These are phyloP conservation scores for Entelexis paramagnoliae DNA, from an alignment of 1,139 yeast species.

Conservation along the genomic window DNA sequence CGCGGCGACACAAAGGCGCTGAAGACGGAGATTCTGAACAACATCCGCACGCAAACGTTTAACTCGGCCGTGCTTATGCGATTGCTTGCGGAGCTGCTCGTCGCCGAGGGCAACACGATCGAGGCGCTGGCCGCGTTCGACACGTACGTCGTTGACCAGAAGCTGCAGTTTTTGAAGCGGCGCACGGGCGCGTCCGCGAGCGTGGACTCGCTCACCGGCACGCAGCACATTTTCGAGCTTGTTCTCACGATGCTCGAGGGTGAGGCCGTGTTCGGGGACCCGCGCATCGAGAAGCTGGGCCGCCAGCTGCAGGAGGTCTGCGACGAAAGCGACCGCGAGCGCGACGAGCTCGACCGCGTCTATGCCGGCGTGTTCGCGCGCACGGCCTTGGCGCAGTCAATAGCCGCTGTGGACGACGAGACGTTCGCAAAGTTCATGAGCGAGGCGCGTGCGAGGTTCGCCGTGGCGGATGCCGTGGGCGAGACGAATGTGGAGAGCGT, in stretches of 20 bases:
- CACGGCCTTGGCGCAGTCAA: slow-evolving; percentile 9
- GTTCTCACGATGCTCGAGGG: slow-evolving; percentile 14
- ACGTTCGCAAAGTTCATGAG: slow-evolving; percentile 5
- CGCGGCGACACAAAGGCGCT: slow-evolving; percentile 2
- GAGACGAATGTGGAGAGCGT: slow-evolving; percentile 1
- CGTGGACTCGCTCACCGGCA: slow-evolving; percentile 28
- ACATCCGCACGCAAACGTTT: slow-evolving; percentile 32
- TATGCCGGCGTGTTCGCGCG: slow-evolving; percentile 15
- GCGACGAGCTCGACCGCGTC: neutral
- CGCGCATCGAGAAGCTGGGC: slow-evolving; percentile 5
- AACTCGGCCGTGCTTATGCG: slow-evolving; percentile 41
- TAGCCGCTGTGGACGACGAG: slow-evolving; percentile 16
- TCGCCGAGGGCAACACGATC: slow-evolving; percentile 28
- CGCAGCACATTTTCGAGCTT: slow-evolving; percentile 12
- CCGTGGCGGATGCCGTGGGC: slow-evolving; percentile 16
- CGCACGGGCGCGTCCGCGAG: slow-evolving; percentile 25
- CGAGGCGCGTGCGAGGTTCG: slow-evolving; percentile 26
- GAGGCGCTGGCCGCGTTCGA: slow-evolving; percentile 38
- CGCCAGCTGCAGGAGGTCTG: neutral
- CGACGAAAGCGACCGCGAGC: neutral
- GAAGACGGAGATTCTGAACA: slow-evolving; percentile 3
- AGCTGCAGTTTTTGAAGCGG: slow-evolving; percentile 17
- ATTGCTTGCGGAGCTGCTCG: slow-evolving; percentile 30
- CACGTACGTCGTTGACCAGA: slow-evolving; percentile 36
- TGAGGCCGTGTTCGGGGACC: neutral